These are phyloP conservation scores for Adansonia gregorii DNA, from an alignment of 441 rosid genomes.

Conservation along the genomic window DNA sequence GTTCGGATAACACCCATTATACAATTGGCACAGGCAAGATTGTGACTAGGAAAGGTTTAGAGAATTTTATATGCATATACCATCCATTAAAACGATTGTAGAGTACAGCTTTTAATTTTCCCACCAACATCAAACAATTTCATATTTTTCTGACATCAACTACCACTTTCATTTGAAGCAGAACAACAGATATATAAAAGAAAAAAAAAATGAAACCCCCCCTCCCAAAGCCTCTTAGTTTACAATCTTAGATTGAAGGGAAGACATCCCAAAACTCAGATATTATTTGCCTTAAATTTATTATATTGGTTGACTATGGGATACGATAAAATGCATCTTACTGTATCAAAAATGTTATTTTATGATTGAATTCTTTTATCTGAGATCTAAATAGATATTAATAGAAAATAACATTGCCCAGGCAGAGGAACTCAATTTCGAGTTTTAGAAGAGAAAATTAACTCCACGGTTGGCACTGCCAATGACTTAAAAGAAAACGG, in stretches of 20 bases:
- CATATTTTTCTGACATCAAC: background rate
- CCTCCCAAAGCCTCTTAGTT: background rate
- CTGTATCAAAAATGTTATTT: too few relatives aligned
- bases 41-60: background rate
- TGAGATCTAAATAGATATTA: too few relatives aligned
- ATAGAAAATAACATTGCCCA: too few relatives aligned
- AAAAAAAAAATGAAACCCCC: too few relatives aligned
- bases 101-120: background rate
- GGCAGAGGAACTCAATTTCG: background rate
- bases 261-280: too few relatives aligned
- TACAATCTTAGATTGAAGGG: background rate
- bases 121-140: background rate
- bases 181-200: background rate
- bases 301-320: background rate
- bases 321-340: too few relatives aligned
- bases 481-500: background rate
- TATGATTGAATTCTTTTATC: too few relatives aligned
- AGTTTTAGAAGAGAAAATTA: background rate
- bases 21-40: too few relatives aligned
- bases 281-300: background rate
- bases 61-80: background rate
- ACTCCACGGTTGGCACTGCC: background rate
- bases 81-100: background rate
- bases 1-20: too few relatives aligned
- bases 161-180: background rate